Evolutionary conservation across 2,329 filamentous ascomycete species (phyloP).

Genomic region (Diaporthe destruens): DNA sequence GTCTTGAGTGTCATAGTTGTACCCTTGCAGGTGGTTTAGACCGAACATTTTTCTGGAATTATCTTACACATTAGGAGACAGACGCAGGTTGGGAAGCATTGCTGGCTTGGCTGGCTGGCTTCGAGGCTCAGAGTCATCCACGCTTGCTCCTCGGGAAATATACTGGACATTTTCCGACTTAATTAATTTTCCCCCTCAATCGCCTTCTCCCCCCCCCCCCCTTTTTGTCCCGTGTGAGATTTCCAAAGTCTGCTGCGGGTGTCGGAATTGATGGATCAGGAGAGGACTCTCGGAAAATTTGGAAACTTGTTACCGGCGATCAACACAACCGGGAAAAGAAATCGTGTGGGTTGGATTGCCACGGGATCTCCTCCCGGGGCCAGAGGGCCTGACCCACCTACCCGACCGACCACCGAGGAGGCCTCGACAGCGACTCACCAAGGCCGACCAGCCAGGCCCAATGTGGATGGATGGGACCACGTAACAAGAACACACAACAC

Average conservation of each 20-base stretch:
- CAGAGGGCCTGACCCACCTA: not conserved
- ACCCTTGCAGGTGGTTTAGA: slow-evolving; percentile 16
- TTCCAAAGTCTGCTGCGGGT: not conserved
- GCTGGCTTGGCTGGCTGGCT: not conserved
- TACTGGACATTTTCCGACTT: slow-evolving; percentile 29
- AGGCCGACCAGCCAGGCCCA: too few species aligned
- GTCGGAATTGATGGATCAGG: not conserved
- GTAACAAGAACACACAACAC: not conserved
- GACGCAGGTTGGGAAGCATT: not conserved
- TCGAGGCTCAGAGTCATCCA: slow-evolving; percentile 2
- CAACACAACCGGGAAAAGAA: not conserved
- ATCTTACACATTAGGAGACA: slow-evolving; percentile 18
- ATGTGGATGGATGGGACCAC: too few species aligned
- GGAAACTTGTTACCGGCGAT: slow-evolving; percentile 1
- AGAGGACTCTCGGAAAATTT: not conserved
- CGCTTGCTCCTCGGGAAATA: slow-evolving; percentile 11
- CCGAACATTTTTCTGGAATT: slow-evolving; percentile 2
- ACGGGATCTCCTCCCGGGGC: not conserved
- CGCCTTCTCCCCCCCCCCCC: too few species aligned
- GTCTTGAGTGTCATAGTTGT: slow-evolving; percentile 1
- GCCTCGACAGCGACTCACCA: not conserved
- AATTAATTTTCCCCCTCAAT: not conserved
- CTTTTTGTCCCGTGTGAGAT: not conserved
- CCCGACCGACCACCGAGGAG: not conserved
- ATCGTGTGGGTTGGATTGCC: not conserved